Evolutionary conservation across 2,329 filamentous ascomycete genomes (phyloP).

Genomic region (Arthroderma sp.): DNA sequence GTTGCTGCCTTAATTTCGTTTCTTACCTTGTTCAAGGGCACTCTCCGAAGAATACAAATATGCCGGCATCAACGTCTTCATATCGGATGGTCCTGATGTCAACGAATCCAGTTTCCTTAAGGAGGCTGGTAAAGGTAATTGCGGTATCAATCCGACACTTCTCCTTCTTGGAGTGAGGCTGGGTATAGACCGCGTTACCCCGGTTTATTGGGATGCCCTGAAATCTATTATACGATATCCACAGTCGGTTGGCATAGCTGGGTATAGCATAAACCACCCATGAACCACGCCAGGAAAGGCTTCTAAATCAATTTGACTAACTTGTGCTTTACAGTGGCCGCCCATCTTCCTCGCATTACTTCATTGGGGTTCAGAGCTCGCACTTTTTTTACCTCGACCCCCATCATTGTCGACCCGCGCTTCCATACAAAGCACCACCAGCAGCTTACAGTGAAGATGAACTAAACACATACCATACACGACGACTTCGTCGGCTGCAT

Average conservation of each 20-base stretch:
- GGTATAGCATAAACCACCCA: conserved; percentile 40
- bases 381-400: conserved; percentile 92
- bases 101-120: conserved; percentile 81
- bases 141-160: conserved; percentile 65
- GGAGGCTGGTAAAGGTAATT: conserved; percentile 43
- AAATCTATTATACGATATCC: conserved; percentile 71
- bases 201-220: conserved; percentile 89
- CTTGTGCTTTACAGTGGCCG: conserved; percentile 50
- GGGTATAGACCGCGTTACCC: conserved; percentile 87
- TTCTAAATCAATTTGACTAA: neutral
- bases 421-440: conserved; percentile 45
- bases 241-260: conserved; percentile 92
- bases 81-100: conserved; percentile 79
- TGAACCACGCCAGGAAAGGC: too few relatives aligned
- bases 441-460: conserved; percentile 57
- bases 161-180: conserved; percentile 79
- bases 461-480: conserved; percentile 72
- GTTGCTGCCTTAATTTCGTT: neutral
- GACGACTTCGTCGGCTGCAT: conserved; percentile 67
- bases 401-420: conserved; percentile 65
- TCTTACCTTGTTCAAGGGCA: conserved; percentile 40
- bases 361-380: conserved; percentile 58
- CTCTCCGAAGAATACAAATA: conserved; percentile 53
- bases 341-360: conserved; percentile 77
- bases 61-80: conserved; percentile 63